Percentiles rank a stretch among this genome's conserved stretches.
Conservation (phyloP, 2,329 filamentous ascomycete species). For the Colletotrichum coccodes region DNA sequence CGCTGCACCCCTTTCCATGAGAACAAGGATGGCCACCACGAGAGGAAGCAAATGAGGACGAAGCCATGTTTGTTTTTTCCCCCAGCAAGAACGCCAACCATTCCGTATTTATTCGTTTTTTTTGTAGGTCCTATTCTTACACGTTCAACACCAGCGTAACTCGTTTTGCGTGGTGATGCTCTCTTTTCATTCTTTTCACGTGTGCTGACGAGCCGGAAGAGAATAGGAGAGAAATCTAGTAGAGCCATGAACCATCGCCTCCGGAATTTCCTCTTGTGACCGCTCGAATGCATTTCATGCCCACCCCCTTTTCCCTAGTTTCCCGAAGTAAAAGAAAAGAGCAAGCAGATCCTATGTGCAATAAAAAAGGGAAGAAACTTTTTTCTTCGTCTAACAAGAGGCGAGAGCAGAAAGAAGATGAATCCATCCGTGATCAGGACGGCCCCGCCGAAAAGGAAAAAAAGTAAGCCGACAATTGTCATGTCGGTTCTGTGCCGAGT, state of each 20-base stretch:
- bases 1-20: no score
- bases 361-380: slow-evolving; percentile 23
- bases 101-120: slow-evolving; percentile 24
- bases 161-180: neutral
- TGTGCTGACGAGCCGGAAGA: neutral
- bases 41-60: neutral
- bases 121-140: slow-evolving; percentile 21
- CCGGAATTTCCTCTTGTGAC: slow-evolving; percentile 17
- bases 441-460: neutral
- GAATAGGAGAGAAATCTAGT: slow-evolving; percentile 16
- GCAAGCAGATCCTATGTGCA: slow-evolving; percentile 32
- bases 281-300: slow-evolving; percentile 32
- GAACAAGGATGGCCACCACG: neutral
- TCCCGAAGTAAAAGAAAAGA: slow-evolving; percentile 4
- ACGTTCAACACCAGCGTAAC: slow-evolving; percentile 10
- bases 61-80: neutral
- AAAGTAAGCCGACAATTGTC: neutral
- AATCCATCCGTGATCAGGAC: neutral
- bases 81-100: slow-evolving; percentile 9
- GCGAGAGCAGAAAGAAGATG: slow-evolving; percentile 5
- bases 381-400: slow-evolving; percentile 33
- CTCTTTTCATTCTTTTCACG: slow-evolving; percentile 13
- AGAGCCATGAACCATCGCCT: slow-evolving; percentile 20
- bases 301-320: neutral
- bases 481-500: slow-evolving; percentile 12